These are phyloP conservation scores for Lanmaoa pseudosensibilis DNA, from an alignment of 768 basidiomycete species.

Conservation along the genomic window DNA sequence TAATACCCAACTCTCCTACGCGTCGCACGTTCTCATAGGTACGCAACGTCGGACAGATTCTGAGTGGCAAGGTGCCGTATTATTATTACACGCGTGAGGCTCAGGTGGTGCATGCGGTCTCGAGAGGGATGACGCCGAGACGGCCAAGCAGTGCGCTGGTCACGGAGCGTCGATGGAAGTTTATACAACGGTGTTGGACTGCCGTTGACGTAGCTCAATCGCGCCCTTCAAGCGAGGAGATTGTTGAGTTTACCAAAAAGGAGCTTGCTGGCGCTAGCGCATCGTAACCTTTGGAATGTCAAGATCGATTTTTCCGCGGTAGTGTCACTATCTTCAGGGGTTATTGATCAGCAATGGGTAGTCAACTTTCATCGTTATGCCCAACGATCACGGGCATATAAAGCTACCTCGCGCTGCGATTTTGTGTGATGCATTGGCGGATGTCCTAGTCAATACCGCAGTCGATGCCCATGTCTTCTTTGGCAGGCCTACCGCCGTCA, in stretches of 20 bases:
- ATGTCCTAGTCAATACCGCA: neutral
- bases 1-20: neutral
- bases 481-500: too few relatives aligned
- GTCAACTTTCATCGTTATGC: neutral
- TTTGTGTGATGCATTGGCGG: neutral
- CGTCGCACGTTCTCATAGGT: neutral
- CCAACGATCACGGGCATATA: neutral
- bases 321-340: too few relatives aligned
- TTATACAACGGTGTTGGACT: conserved; percentile 17
- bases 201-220: conserved; percentile 23
- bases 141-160: neutral
- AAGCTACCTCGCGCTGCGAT: neutral
- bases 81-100: conserved; percentile 11
- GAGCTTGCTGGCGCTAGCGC: neutral
- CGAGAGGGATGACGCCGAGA: neutral
- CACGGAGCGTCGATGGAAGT: conserved; percentile 10
- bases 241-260: conserved; percentile 11
- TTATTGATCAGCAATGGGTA: neutral
- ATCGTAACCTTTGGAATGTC: neutral
- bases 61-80: conserved; percentile 16
- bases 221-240: conserved; percentile 33
- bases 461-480: neutral
- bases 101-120: conserved; percentile 13
- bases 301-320: neutral
- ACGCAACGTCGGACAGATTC: neutral